phyloP scores from a whole-genome alignment of 2,329 filamentous ascomycete genomes.

The Acrocalymma vagum region DNA sequence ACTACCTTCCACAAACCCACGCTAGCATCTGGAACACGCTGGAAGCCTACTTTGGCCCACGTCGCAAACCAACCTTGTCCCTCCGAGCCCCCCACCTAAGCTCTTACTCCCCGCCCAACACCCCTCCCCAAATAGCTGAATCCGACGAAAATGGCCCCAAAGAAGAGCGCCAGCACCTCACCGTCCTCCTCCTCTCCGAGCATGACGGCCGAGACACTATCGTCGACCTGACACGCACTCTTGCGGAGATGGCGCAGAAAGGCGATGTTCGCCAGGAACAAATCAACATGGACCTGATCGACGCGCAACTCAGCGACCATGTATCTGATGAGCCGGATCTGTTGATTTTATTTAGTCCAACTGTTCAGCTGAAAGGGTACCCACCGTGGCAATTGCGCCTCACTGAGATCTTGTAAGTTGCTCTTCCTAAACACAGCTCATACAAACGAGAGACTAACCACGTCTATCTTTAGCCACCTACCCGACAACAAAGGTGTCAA shows the following conservation, averaged over 20 bases:
- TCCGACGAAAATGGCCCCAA: slow-evolving; percentile 47
- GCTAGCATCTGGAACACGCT: slow-evolving; percentile 81
- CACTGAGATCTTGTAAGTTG: slow-evolving; percentile 85
- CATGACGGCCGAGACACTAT: slow-evolving; percentile 93
- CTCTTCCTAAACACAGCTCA: neutral
- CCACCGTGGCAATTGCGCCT: slow-evolving; percentile 95
- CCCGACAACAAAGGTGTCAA: slow-evolving; percentile 83
- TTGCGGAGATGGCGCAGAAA: slow-evolving; percentile 93
- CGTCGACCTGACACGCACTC: slow-evolving; percentile 92
- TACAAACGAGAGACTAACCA: too few species aligned
- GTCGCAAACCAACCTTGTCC: slow-evolving; percentile 72
- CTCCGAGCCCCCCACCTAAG: slow-evolving; percentile 76
- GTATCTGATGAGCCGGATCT: slow-evolving; percentile 92
- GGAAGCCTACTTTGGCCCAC: slow-evolving; percentile 82
- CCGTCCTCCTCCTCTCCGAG: slow-evolving; percentile 81
- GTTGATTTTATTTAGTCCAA: slow-evolving; percentile 84
- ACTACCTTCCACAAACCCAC: slow-evolving; percentile 86
- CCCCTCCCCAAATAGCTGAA: slow-evolving; percentile 46
- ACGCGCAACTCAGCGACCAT: slow-evolving; percentile 80
- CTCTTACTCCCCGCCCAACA: slow-evolving; percentile 60
- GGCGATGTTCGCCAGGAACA: slow-evolving; percentile 83
- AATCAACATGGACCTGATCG: slow-evolving; percentile 85
- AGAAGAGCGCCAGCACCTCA: slow-evolving; percentile 54
- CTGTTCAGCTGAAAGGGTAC: slow-evolving; percentile 86
- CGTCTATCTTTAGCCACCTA: slow-evolving; percentile 52